A percentile compares a stretch with the other conserved stretches of the same genome.
Conservation (phyloP, 2,329 filamentous ascomycete species). For the Hypoxylon sp. region DNA sequence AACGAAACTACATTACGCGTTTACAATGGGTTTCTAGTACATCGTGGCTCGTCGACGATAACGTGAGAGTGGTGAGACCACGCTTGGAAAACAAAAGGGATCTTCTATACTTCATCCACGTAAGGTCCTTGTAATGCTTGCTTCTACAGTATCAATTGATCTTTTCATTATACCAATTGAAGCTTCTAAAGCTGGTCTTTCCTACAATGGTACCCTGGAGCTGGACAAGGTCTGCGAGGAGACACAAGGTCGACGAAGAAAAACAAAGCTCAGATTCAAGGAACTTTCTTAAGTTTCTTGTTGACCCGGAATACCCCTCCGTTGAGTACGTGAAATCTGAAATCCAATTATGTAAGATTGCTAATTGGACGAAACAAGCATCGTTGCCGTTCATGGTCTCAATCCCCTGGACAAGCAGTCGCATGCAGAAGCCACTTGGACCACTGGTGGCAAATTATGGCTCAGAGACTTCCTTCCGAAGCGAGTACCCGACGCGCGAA, state of each 20-base stretch:
- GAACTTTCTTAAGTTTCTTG: constrained; percentile 27
- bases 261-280: constrained; percentile 2
- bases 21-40: too few species aligned
- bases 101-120: too few species aligned
- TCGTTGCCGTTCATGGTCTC: constrained; percentile 41
- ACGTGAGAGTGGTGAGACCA: too few species aligned
- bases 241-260: neutral
- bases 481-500: constrained; percentile 14
- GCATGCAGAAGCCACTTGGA: constrained; percentile 38
- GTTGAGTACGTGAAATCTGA: constrained; percentile 18
- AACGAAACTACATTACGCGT: too few species aligned
- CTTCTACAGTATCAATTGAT: too few species aligned
- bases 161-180: too few species aligned
- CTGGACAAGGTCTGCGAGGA: neutral
- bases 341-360: neutral
- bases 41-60: too few species aligned
- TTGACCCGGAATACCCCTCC: constrained; percentile 16
- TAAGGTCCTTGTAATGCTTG: too few species aligned
- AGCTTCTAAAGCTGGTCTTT: neutral
- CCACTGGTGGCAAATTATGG: constrained; percentile 27
- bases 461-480: constrained; percentile 38
- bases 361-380: constrained; percentile 26
- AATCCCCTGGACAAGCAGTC: constrained; percentile 29
- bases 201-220: neutral
- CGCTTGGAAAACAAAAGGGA: too few species aligned